A percentile compares a stretch with the other conserved stretches of the same genome.
Evolutionary conservation across 108 stramenopile genomes (phyloP).

Genomic region (Skeletonema costatum): DNA sequence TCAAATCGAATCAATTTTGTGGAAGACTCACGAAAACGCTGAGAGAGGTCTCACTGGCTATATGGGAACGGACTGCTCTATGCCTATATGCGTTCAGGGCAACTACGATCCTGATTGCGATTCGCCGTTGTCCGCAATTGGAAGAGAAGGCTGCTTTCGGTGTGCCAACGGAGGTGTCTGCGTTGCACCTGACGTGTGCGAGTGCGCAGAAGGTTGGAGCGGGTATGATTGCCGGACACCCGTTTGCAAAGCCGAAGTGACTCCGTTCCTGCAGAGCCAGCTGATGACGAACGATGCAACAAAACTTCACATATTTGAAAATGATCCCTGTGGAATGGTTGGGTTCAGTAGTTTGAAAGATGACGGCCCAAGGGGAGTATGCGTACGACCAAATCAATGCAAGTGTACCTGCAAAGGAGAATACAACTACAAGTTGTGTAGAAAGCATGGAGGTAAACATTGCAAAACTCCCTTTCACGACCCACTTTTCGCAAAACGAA

Average conservation of each 20-base stretch:
- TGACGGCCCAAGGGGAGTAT: conserved; percentile 64
- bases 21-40: conserved; percentile 56
- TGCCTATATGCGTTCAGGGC: conserved; percentile 85
- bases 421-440: conserved; percentile 56
- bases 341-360: conserved; percentile 32
- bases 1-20: conserved; percentile 52
- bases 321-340: conserved; percentile 78
- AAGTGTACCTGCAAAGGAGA: conserved; percentile 67
- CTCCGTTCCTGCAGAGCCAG: conserved; percentile 50
- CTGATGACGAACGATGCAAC: conserved; percentile 75
- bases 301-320: conserved; percentile 75
- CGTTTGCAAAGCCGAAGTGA: conserved; percentile 73
- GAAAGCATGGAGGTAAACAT: conserved; percentile 30
- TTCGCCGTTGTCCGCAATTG: conserved; percentile 56
- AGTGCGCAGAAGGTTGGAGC: conserved; percentile 81
- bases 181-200: conserved; percentile 81
- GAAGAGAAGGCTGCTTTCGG: conserved; percentile 85
- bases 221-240: conserved; percentile 89
- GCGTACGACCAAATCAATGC: conserved; percentile 84
- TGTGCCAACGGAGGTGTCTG: conserved; percentile 87
- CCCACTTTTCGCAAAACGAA: conserved; percentile 47
- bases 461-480: conserved; percentile 70
- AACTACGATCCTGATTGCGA: conserved; percentile 79
- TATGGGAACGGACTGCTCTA: conserved; percentile 79
- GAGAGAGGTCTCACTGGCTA: conserved; percentile 74